Percentiles rank a stretch among this genome's conserved stretches.
phyloP scores from a whole-genome alignment of 805 yeast species.

The Ogataea methanolica region DNA sequence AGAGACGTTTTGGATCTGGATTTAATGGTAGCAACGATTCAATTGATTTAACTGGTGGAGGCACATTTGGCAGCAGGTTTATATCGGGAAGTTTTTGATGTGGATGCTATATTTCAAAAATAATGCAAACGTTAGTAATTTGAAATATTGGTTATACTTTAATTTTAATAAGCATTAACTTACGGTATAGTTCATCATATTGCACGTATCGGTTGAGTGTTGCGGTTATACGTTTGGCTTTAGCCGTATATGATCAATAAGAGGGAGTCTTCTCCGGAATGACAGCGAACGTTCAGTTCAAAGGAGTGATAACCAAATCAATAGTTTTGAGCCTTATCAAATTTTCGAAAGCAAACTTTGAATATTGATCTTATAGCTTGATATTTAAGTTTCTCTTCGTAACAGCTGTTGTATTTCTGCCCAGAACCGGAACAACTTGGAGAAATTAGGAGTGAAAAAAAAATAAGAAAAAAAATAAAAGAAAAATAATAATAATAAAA shows the following conservation, averaged over 20 bases:
- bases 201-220: background rate
- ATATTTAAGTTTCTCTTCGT: too few species aligned
- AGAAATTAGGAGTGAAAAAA: slow-evolving; percentile 4
- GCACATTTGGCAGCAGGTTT: slow-evolving; percentile 12
- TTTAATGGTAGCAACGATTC: slow-evolving; percentile 4
- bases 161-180: background rate
- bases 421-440: background rate
- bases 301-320: too few species aligned
- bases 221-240: too few species aligned
- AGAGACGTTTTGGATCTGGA: slow-evolving; percentile 8
- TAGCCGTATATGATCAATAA: too few species aligned
- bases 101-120: background rate
- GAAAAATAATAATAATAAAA: slow-evolving; percentile 1
- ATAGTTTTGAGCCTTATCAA: too few species aligned
- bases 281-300: too few species aligned
- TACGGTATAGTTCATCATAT: slow-evolving; percentile 1
- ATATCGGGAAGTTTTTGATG: slow-evolving; percentile 4
- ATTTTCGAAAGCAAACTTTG: too few species aligned
- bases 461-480: slow-evolving; percentile 3
- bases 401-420: too few species aligned
- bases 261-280: too few species aligned
- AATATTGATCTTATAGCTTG: too few species aligned
- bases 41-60: slow-evolving; percentile 10
- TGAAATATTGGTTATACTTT: background rate
- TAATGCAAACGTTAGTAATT: background rate